Evolutionary conservation across 148 eudicot species (phyloP).

Genomic region (Rhododendron vialii): DNA sequence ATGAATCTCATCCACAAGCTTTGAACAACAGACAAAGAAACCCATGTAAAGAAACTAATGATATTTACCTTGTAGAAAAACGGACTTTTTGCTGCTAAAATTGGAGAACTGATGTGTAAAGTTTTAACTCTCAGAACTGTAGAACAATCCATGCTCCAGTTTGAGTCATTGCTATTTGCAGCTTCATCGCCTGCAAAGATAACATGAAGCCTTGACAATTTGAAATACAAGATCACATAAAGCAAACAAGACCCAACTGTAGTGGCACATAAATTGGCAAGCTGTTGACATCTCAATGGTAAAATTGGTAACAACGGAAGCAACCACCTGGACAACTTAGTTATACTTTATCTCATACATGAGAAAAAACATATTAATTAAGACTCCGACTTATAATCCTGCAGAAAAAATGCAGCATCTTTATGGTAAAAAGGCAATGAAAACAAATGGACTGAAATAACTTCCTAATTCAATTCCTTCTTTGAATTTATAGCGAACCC

Average conservation of each 20-base stretch:
- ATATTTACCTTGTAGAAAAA: constrained; percentile 79
- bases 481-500: not conserved
- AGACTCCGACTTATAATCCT: not conserved
- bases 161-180: constrained; percentile 64
- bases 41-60: not conserved
- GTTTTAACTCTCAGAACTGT: constrained; percentile 64
- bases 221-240: not conserved
- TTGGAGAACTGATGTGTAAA: constrained; percentile 92
- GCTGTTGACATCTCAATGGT: not conserved
- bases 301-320: not conserved
- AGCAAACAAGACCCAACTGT: not conserved
- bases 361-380: not conserved
- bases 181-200: constrained; percentile 73
- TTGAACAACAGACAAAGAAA: constrained; percentile 2
- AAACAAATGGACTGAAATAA: not conserved
- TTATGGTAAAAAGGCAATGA: not conserved
- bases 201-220: not conserved
- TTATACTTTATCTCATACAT: not conserved
- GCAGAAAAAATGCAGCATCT: not conserved
- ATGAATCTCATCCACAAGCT: not conserved
- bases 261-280: not conserved
- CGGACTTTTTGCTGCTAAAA: constrained; percentile 96
- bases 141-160: constrained; percentile 78
- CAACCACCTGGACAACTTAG: not conserved
- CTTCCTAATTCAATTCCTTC: not conserved